Base-by-base conservation (phyloP, 768 basidiomycete genomes). In the Mycena sanguinolenta region DNA sequence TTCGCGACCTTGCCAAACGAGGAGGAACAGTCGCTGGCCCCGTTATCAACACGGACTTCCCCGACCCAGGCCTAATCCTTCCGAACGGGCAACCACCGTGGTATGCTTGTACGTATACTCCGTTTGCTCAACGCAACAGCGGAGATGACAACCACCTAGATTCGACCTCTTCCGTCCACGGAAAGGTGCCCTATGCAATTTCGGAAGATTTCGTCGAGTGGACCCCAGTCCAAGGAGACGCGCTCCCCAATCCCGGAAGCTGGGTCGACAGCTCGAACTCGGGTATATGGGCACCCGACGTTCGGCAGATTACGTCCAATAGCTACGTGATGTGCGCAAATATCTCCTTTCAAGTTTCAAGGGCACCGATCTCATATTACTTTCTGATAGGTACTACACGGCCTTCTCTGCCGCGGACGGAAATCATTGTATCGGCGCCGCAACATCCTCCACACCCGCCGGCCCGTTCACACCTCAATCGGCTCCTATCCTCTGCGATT, bases 81-180 rank as follows among this genome's bases (percentile, higher is more conserved):
- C 55, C 34, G 34, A 25, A 25, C 25, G 34, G 55, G 34, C 55
- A 38, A 36, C 13, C n/a, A 17, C 34, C 34, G 55, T 38, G 55
- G 55, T 38, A 58, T 58, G 55, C 38, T 9, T 55, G 53, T 55
- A 55, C 53, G 53, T 34, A 55, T 55, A 19, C 34, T 32, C 53
- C n/a, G n/a, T n/a, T n/a, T n/a, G n/a, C 21, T 55, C 30, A 55
- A 9, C 53, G 19, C 7, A 2, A 21, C 34, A 21, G 53, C 53
- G 30, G 53, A 54, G 53, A 9, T 55, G 53, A 55, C 53, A 25
- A 2, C 23, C 10, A 23, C 55, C 9, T 23, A 36, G 55, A 58
- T 25, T 38, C 55, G 55, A 55, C 53, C 21, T 55, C 53, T 19
- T 21, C 53, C 21, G 38, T 23, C 12, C 34, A 25, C 55, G 34